Conservation (phyloP, 306 rosid species). For the barrel medic (Medicago truncatula) region DNA sequence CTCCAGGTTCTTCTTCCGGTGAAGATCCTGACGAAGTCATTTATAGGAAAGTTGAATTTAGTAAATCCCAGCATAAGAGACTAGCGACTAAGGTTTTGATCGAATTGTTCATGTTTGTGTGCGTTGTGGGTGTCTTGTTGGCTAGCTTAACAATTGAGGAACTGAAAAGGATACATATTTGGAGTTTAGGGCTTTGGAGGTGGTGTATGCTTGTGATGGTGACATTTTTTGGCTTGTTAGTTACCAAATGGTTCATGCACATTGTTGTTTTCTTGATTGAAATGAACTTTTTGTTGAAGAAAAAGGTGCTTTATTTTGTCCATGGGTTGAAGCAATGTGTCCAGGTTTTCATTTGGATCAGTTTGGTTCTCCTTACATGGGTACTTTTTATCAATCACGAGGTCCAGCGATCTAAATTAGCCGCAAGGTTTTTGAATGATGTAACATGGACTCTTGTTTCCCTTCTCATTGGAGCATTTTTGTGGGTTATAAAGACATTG, state of each 20-base stretch:
- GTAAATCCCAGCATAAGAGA: constrained; percentile 56
- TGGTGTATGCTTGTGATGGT: constrained; percentile 83
- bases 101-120: constrained; percentile 52
- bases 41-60: constrained; percentile 60
- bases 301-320: constrained; percentile 88
- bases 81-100: constrained; percentile 52
- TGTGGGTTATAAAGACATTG: constrained; percentile 77
- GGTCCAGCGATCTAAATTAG: constrained; percentile 53
- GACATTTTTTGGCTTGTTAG: constrained; percentile 76
- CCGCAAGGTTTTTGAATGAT: constrained; percentile 51
- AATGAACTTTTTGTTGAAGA: constrained; percentile 75
- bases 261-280: constrained; percentile 80
- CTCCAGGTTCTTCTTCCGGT: constrained; percentile 50
- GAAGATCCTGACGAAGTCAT: constrained; percentile 74
- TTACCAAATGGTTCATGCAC: constrained; percentile 79
- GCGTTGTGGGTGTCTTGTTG: constrained; percentile 57
- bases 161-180: constrained; percentile 38
- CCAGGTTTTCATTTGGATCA: constrained; percentile 74
- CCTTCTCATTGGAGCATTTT: constrained; percentile 70
- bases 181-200: constrained; percentile 83
- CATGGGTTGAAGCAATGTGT: constrained; percentile 88
- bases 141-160: constrained; percentile 60
- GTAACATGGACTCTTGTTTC: constrained; percentile 78
- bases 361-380: constrained; percentile 78
- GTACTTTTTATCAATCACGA: constrained; percentile 59